Percentiles rank a stretch among this genome's conserved stretches.
phyloP scores from a whole-genome alignment of 495 filamentous ascomycete species.

The Massariosphaeria phaeospora region DNA sequence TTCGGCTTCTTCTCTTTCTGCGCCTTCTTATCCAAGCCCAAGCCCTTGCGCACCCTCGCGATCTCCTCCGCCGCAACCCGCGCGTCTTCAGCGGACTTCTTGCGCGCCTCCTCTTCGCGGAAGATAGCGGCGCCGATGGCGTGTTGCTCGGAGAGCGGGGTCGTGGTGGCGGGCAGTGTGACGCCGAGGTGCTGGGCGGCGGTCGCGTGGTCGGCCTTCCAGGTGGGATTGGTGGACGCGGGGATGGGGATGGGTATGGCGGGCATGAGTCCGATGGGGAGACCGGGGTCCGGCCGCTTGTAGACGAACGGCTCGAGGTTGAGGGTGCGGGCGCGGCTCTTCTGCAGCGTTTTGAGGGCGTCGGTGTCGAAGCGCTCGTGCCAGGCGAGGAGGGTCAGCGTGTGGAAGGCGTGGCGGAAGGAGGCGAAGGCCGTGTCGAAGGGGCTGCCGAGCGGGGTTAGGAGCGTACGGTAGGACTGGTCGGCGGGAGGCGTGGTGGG shows the following conservation, averaged over 20 bases:
- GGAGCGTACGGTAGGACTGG: conserved; percentile 24
- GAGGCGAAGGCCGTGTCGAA: conserved; percentile 31
- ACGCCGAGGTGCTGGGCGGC: too few species aligned
- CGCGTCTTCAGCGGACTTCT: background rate
- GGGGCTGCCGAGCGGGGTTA: conserved; percentile 22
- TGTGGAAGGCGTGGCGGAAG: conserved; percentile 35
- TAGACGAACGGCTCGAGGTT: background rate
- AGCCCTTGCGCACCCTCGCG: background rate
- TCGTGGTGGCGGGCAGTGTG: background rate
- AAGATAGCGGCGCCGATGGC: background rate
- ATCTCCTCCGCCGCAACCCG: background rate
- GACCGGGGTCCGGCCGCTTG: background rate
- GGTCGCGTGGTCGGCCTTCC: too few species aligned
- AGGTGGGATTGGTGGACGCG: too few species aligned
- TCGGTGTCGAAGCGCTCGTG: conserved; percentile 31
- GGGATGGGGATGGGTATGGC: background rate
- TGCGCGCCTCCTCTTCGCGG: background rate
- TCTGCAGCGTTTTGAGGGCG: background rate
- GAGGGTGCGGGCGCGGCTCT: background rate
- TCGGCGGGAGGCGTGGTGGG: conserved; percentile 25
- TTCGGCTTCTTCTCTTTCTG: background rate
- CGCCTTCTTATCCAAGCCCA: background rate
- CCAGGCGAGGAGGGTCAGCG: conserved; percentile 36
- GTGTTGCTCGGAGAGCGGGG: background rate
- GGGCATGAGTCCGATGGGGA: background rate